Percentiles rank a stretch among this genome's conserved stretches.
phyloP scores from a whole-genome alignment of 2,329 filamentous ascomycete species.

The Lecanicillium sp. region DNA sequence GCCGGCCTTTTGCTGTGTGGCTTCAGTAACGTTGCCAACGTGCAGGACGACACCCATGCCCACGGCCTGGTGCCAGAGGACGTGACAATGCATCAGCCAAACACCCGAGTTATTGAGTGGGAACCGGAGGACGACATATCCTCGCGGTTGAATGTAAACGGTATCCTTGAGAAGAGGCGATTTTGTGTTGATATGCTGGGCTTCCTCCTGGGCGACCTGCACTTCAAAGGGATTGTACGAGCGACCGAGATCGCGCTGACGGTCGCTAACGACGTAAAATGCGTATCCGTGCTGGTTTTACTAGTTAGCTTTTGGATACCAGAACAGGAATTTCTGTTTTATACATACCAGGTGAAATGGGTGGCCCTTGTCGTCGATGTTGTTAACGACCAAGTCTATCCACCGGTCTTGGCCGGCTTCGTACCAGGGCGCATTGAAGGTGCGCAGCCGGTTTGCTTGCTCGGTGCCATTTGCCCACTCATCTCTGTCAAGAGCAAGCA shows the following conservation, averaged over 20 bases:
- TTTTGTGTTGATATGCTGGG: slow-evolving; percentile 7
- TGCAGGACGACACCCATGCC: slow-evolving; percentile 35
- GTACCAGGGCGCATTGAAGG: slow-evolving; percentile 17
- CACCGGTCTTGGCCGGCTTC: slow-evolving; percentile 25
- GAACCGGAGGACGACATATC: slow-evolving; percentile 31
- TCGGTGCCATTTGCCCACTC: slow-evolving; percentile 15
- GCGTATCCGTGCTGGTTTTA: slow-evolving; percentile 17
- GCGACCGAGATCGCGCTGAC: slow-evolving; percentile 5
- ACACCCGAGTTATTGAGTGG: slow-evolving; percentile 30
- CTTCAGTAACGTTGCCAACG: slow-evolving; percentile 7
- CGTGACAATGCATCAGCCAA: slow-evolving; percentile 34
- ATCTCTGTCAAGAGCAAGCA: slow-evolving; percentile 15
- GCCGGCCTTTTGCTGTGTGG: background rate
- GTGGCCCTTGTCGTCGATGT: slow-evolving; percentile 43
- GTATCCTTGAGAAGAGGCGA: slow-evolving; percentile 31
- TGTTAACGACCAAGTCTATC: slow-evolving; percentile 44
- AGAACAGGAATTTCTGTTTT: background rate
- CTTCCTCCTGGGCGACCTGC: background rate
- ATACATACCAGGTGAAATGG: slow-evolving; percentile 42
- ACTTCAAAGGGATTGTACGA: slow-evolving; percentile 12
- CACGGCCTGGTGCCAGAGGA: slow-evolving; percentile 31
- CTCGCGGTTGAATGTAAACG: slow-evolving; percentile 27
- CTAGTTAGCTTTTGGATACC: background rate
- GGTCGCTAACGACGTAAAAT: slow-evolving; percentile 14
- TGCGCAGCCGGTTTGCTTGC: slow-evolving; percentile 16